These are phyloP conservation scores for Pseudocercospora fuligena DNA, from an alignment of 2,329 filamentous ascomycete genomes.

Conservation along the genomic window DNA sequence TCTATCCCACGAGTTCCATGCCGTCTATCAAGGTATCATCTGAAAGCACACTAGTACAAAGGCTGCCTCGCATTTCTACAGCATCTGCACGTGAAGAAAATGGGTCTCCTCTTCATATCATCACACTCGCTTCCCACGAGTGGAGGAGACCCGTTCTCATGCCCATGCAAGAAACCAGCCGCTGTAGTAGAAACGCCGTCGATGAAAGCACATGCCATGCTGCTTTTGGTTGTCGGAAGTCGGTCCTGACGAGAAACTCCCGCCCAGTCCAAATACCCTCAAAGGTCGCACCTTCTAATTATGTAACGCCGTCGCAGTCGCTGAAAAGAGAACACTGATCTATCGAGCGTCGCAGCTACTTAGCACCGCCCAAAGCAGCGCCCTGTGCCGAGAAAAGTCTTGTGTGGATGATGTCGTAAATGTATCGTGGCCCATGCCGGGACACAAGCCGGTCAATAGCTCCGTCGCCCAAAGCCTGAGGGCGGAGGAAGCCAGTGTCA, in stretches of 20 bases:
- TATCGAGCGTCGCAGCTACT: constrained; percentile 28
- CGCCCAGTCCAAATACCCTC: constrained; percentile 10
- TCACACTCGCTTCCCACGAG: constrained; percentile 19
- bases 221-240: constrained; percentile 24
- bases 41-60: constrained; percentile 23
- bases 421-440: constrained; percentile 29
- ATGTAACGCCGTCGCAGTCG: constrained; percentile 30
- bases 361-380: constrained; percentile 28
- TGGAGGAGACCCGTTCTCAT: constrained; percentile 16
- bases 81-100: constrained; percentile 15
- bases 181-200: constrained; percentile 24
- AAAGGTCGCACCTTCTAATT: constrained; percentile 21
- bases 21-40: constrained; percentile 24
- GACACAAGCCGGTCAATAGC: constrained; percentile 24
- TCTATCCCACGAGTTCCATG: constrained; percentile 20
- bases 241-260: constrained; percentile 17
- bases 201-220: constrained; percentile 25
- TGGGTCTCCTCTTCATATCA: constrained; percentile 12
- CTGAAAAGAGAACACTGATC: constrained; percentile 25
- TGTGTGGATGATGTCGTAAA: constrained; percentile 29
- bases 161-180: constrained; percentile 23
- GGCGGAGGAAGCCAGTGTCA: constrained; percentile 26
- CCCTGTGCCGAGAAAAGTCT: constrained; percentile 21
- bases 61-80: constrained; percentile 11
- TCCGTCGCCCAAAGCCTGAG: constrained; percentile 32